phyloP scores from a whole-genome alignment of 2,329 filamentous ascomycete species.

The Dendryphion nanum region DNA sequence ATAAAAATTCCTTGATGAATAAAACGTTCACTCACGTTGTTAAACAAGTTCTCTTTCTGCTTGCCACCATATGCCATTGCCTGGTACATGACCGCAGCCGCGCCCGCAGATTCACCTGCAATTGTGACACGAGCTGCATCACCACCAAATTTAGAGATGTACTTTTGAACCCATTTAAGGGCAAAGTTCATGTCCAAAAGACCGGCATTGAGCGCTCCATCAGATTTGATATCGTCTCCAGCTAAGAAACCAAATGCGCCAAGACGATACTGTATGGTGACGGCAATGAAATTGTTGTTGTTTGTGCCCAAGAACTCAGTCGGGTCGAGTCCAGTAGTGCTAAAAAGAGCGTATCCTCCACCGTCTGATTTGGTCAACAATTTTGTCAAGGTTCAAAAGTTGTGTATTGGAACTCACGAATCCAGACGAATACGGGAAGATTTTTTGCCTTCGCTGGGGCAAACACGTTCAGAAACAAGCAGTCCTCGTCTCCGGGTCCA shows the following conservation, averaged over 20 bases:
- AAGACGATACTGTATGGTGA: constrained; percentile 61
- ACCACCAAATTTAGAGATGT: constrained; percentile 41
- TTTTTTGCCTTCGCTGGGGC: constrained; percentile 44
- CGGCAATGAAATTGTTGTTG: constrained; percentile 50
- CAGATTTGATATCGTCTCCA: constrained; percentile 34
- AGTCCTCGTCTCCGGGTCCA: constrained; percentile 39
- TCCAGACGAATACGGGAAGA: constrained; percentile 56
- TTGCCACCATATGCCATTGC: constrained; percentile 43
- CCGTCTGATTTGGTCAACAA: constrained; percentile 41
- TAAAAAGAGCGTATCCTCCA: constrained; percentile 38
- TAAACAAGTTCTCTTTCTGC: constrained; percentile 28
- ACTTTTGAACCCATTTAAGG: constrained; percentile 51
- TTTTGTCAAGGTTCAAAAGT: no score
- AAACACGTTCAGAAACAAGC: constrained; percentile 42
- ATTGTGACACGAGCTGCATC: constrained; percentile 30
- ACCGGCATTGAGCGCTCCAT: constrained; percentile 41
- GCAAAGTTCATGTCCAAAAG: constrained; percentile 51
- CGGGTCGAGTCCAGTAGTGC: constrained; percentile 26
- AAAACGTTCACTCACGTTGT: constrained; percentile 31
- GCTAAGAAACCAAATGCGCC: constrained; percentile 48
- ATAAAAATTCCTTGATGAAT: constrained; percentile 6
- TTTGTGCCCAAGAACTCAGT: constrained; percentile 43
- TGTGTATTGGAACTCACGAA: constrained; percentile 39
- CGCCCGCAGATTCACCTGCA: constrained; percentile 40
- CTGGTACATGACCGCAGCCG: constrained; percentile 37